Conservation (phyloP, 805 yeast genomes). For the Torulaspora quercuum region DNA sequence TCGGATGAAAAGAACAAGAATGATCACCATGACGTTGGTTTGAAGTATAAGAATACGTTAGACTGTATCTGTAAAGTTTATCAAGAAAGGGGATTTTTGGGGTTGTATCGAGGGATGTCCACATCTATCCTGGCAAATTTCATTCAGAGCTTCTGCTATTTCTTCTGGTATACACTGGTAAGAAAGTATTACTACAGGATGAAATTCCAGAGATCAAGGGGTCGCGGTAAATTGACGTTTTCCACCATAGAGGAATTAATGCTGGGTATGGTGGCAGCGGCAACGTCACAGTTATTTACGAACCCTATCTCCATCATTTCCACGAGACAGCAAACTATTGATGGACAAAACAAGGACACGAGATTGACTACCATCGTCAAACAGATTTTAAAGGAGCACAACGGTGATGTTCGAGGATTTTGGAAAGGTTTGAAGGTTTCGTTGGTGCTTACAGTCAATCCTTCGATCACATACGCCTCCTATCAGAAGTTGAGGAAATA, state of each 20-base stretch:
- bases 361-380: conserved; percentile 35
- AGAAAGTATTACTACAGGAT: conserved; percentile 50
- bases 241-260: conserved; percentile 62
- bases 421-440: conserved; percentile 86
- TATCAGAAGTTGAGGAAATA: conserved; percentile 62
- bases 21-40: conserved; percentile 25
- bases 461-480: conserved; percentile 82
- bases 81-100: conserved; percentile 54
- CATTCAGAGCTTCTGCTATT: conserved; percentile 75
- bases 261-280: conserved; percentile 79
- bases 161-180: conserved; percentile 80
- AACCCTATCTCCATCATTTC: conserved; percentile 78
- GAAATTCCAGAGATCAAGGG: conserved; percentile 22
- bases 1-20: conserved; percentile 2
- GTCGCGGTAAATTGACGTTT: conserved; percentile 12
- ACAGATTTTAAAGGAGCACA: conserved; percentile 49
- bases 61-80: conserved; percentile 63
- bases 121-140: conserved; percentile 69
- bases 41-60: conserved; percentile 51
- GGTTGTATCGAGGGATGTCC: conserved; percentile 69
- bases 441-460: conserved; percentile 72
- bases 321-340: conserved; percentile 58
- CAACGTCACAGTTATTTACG: conserved; percentile 74
- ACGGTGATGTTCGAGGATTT: conserved; percentile 64
- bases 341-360: conserved; percentile 31